A percentile compares a stretch with the other conserved stretches of the same genome.
Evolutionary conservation across 2,329 filamentous ascomycete species (phyloP).

Genomic region (Ophiostoma sp.): DNA sequence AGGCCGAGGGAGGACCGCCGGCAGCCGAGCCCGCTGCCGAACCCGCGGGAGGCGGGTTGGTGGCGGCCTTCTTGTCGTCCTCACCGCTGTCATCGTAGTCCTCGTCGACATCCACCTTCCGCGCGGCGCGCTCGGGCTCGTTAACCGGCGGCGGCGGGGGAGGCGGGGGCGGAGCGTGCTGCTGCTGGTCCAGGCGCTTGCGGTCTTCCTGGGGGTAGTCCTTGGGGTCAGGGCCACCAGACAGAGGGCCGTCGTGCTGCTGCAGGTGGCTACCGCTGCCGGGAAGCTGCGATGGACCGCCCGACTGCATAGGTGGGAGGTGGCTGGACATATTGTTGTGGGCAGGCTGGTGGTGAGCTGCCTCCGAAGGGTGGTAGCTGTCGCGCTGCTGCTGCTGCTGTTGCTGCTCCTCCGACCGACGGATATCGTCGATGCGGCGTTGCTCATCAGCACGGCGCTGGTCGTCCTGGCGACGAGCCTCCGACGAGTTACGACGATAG

Average conservation of each 20-base stretch:
- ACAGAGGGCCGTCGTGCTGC: slow-evolving; percentile 54
- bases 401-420: slow-evolving; percentile 47
- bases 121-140: slow-evolving; percentile 78
- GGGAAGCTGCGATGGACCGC: slow-evolving; percentile 52
- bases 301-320: slow-evolving; percentile 63
- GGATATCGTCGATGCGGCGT: slow-evolving; percentile 58
- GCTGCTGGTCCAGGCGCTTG: slow-evolving; percentile 45
- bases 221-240: slow-evolving; percentile 50
- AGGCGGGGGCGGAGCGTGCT: slow-evolving; percentile 44
- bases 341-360: slow-evolving; percentile 77
- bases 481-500: slow-evolving; percentile 77
- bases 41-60: not conserved
- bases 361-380: slow-evolving; percentile 85
- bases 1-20: slow-evolving; percentile 42
- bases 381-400: slow-evolving; percentile 61
- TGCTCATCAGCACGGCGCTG: slow-evolving; percentile 59
- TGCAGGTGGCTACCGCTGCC: slow-evolving; percentile 50
- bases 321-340: slow-evolving; percentile 60
- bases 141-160: slow-evolving; percentile 53
- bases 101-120: slow-evolving; percentile 97
- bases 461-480: slow-evolving; percentile 66
- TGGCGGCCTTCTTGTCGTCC: slow-evolving; percentile 66
- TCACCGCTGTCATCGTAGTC: slow-evolving; percentile 95
- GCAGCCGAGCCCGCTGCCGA: slow-evolving; percentile 7
- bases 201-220: slow-evolving; percentile 59